Percentiles rank a stretch among this genome's conserved stretches.
Conservation (phyloP, 495 filamentous ascomycete genomes). For the Penicillium fimorum region DNA sequence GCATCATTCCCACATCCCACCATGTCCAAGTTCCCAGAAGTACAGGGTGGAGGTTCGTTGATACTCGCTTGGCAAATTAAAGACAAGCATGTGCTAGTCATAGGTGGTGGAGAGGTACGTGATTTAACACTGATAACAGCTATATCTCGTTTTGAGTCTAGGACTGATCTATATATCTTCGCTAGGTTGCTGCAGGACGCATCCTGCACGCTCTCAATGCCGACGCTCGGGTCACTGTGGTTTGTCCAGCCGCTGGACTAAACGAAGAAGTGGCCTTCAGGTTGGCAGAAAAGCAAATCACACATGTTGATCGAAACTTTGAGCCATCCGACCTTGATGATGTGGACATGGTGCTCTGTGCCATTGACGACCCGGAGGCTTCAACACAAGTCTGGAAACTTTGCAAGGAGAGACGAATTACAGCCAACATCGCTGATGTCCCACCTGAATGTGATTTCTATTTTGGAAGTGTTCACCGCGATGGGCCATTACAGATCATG, state of each 20-base stretch:
- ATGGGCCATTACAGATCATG: conserved; percentile 96
- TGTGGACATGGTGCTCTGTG: conserved; percentile 84
- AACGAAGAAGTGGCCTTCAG: conserved; percentile 86
- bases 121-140: background rate
- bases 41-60: conserved; percentile 87
- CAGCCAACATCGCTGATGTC: conserved; percentile 95
- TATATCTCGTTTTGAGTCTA: conserved; percentile 1
- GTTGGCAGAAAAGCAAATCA: conserved; percentile 67
- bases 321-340: conserved; percentile 74
- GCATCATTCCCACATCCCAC: conserved; percentile 16
- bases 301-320: conserved; percentile 78
- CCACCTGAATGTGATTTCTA: conserved; percentile 98
- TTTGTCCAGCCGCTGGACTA: conserved; percentile 75
- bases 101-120: conserved; percentile 88
- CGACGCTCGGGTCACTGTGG: conserved; percentile 83
- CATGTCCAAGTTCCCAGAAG: conserved; percentile 71
- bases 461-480: conserved; percentile 91
- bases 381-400: conserved; percentile 87
- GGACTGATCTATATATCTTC: conserved; percentile 16
- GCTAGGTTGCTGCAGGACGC: conserved; percentile 88
- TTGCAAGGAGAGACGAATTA: conserved; percentile 78
- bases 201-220: conserved; percentile 92
- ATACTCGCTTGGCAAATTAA: conserved; percentile 93
- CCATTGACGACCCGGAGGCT: conserved; percentile 86
- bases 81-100: conserved; percentile 77